A percentile compares a stretch with the other conserved stretches of the same genome.
These are phyloP conservation scores for Geotrichum citri-aurantii DNA, from an alignment of 1,139 yeast species.

Conservation along the genomic window DNA sequence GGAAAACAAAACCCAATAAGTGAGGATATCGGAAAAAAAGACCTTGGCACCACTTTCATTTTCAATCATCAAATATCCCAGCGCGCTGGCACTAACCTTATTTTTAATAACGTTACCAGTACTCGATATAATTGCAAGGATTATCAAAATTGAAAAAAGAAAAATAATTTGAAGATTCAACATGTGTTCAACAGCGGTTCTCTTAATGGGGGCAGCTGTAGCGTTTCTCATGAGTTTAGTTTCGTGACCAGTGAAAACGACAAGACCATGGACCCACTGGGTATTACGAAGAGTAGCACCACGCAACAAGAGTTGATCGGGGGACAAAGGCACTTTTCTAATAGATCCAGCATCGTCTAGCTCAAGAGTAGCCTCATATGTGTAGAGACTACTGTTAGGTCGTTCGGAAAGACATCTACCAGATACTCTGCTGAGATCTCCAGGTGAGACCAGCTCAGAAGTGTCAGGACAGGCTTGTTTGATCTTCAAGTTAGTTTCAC, in stretches of 20 bases:
- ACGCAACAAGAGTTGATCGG: slow-evolving; percentile 85
- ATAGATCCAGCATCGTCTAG: slow-evolving; percentile 41
- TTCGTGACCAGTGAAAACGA: slow-evolving; percentile 95
- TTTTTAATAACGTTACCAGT: slow-evolving; percentile 80
- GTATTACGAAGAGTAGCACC: slow-evolving; percentile 96
- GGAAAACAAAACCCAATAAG: slow-evolving; percentile 94
- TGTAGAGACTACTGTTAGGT: slow-evolving; percentile 90
- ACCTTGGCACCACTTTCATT: slow-evolving; percentile 63
- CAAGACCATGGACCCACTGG: slow-evolving; percentile 91
- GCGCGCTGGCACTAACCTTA: slow-evolving; percentile 46
- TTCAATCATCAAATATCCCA: slow-evolving; percentile 62
- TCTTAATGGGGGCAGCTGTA: slow-evolving; percentile 94
- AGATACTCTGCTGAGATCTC: slow-evolving; percentile 47
- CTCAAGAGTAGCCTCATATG: slow-evolving; percentile 85
- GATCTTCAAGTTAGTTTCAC: slow-evolving; percentile 93
- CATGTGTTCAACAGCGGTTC: slow-evolving; percentile 94
- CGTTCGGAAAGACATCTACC: slow-evolving; percentile 75
- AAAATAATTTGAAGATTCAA: slow-evolving; percentile 89
- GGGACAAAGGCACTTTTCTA: slow-evolving; percentile 59
- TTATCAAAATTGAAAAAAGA: slow-evolving; percentile 70
- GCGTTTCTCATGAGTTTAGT: slow-evolving; percentile 98
- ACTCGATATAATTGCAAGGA: slow-evolving; percentile 72
- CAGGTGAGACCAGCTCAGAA: slow-evolving; percentile 62
- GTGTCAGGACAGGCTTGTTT: slow-evolving; percentile 85
- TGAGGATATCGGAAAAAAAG: slow-evolving; percentile 80